phyloP scores from a whole-genome alignment of 2,329 filamentous ascomycete species.

The Paraconiothyrium brasiliense region DNA sequence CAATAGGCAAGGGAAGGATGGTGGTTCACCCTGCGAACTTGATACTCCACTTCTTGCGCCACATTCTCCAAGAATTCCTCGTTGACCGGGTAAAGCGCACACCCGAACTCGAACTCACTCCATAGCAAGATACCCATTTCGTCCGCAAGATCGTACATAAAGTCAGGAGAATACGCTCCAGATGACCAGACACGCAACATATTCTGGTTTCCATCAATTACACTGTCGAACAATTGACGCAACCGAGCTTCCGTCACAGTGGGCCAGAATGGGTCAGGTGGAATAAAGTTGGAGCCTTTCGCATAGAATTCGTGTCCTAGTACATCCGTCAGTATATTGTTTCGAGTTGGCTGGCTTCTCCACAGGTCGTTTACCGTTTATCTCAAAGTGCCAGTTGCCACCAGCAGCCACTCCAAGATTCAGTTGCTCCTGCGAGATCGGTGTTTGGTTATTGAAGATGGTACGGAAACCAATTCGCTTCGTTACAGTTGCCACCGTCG shows the following conservation, averaged over 20 bases:
- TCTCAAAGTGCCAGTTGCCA: constrained; percentile 71
- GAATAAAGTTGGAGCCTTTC: constrained; percentile 71
- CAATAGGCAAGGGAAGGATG: constrained; percentile 59
- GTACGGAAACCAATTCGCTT: constrained; percentile 70
- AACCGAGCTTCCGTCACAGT: constrained; percentile 65
- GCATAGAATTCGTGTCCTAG: constrained; percentile 67
- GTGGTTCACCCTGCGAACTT: constrained; percentile 69
- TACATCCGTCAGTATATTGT: neutral
- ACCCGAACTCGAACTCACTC: constrained; percentile 71
- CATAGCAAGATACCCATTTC: constrained; percentile 66
- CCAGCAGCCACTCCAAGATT: constrained; percentile 64
- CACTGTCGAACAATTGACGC: constrained; percentile 62
- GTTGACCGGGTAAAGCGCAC: constrained; percentile 67
- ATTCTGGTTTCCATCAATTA: constrained; percentile 68
- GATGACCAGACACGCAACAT: constrained; percentile 72
- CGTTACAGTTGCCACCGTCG: constrained; percentile 55
- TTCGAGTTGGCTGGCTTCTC: neutral
- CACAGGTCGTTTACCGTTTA: constrained; percentile 57
- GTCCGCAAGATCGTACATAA: constrained; percentile 70
- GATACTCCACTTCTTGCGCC: constrained; percentile 65
- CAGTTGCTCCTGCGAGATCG: constrained; percentile 64
- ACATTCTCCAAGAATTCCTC: constrained; percentile 65
- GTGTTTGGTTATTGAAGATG: constrained; percentile 66
- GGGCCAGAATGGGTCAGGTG: constrained; percentile 70
- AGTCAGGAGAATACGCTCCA: constrained; percentile 68